These are phyloP conservation scores for Peltaster fructicola DNA, from an alignment of 2,329 filamentous ascomycete species.

Conservation along the genomic window DNA sequence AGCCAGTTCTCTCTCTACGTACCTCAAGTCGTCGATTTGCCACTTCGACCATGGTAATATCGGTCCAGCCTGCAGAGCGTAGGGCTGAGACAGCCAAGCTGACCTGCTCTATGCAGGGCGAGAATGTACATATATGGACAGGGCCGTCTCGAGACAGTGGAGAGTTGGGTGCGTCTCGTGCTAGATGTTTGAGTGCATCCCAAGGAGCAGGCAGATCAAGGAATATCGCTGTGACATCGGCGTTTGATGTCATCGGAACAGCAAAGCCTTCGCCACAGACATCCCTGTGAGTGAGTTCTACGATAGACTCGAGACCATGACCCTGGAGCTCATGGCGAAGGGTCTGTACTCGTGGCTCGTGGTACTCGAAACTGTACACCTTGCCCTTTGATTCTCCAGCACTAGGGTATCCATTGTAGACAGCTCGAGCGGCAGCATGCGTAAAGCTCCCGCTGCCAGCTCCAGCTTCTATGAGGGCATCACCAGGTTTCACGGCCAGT, in stretches of 20 bases:
- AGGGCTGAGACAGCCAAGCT: slow-evolving; percentile 68
- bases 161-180: slow-evolving; percentile 29
- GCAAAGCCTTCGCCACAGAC: slow-evolving; percentile 62
- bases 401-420: slow-evolving; percentile 53
- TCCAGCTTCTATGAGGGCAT: slow-evolving; percentile 60
- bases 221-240: slow-evolving; percentile 54
- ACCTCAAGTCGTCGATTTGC: slow-evolving; percentile 64
- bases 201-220: slow-evolving; percentile 68
- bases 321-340: slow-evolving; percentile 51
- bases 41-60: slow-evolving; percentile 88
- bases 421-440: slow-evolving; percentile 56
- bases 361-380: slow-evolving; percentile 71
- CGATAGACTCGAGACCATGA: slow-evolving; percentile 47
- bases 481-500: slow-evolving; percentile 55
- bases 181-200: slow-evolving; percentile 61
- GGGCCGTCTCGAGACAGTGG: slow-evolving; percentile 54
- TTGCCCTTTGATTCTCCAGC: slow-evolving; percentile 31
- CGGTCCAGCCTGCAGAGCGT: slow-evolving; percentile 68
- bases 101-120: slow-evolving; percentile 92
- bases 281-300: slow-evolving; percentile 59
- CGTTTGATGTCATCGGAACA: slow-evolving; percentile 25
- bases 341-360: slow-evolving; percentile 52
- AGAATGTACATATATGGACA: slow-evolving; percentile 80
- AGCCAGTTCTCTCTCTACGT: slow-evolving; percentile 60
- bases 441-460: slow-evolving; percentile 73